Conservation (phyloP, 495 filamentous ascomycete genomes). For the Saxophila tyrrhenica region DNA sequence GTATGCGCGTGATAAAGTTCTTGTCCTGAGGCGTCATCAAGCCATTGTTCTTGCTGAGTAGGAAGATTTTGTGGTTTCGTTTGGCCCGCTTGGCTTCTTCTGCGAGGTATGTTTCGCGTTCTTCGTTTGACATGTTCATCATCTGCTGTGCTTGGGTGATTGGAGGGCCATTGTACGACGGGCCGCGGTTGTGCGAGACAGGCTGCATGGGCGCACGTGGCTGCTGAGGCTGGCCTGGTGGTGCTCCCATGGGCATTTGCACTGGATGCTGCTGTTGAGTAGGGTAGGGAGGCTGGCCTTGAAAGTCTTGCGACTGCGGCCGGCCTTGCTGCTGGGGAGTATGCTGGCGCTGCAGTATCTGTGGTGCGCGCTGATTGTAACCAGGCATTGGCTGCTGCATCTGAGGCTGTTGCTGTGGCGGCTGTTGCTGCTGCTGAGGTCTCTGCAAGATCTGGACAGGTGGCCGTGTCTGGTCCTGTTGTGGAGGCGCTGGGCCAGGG, state of each 20-base stretch:
- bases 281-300: slow-evolving; percentile 32
- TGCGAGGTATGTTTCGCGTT: slow-evolving; percentile 64
- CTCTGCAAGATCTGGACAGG: slow-evolving; percentile 32
- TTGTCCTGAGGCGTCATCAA: slow-evolving; percentile 99
- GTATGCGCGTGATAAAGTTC: slow-evolving; percentile 97
- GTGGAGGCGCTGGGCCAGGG: slow-evolving; percentile 2
- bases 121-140: slow-evolving; percentile 62
- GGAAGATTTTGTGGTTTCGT: slow-evolving; percentile 94
- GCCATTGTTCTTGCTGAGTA: slow-evolving; percentile 87
- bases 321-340: slow-evolving; percentile 25
- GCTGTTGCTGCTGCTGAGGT: slow-evolving; percentile 29
- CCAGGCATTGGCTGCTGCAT: slow-evolving; percentile 8
- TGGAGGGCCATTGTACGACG: slow-evolving; percentile 34
- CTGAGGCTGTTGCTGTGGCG: slow-evolving; percentile 17
- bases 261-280: slow-evolving; percentile 36
- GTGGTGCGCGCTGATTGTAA: slow-evolving; percentile 32
- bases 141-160: slow-evolving; percentile 65
- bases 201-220: slow-evolving; percentile 14
- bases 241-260: slow-evolving; percentile 27
- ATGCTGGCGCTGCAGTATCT: slow-evolving; percentile 40
- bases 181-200: slow-evolving; percentile 25
- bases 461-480: slow-evolving; percentile 6
- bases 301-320: slow-evolving; percentile 19
- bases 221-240: slow-evolving; percentile 15
- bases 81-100: slow-evolving; percentile 94